A percentile compares a stretch with the other conserved stretches of the same genome.
These are phyloP conservation scores for Jamesozyma jinghongensis DNA, from an alignment of 805 yeast species.

Conservation along the genomic window DNA sequence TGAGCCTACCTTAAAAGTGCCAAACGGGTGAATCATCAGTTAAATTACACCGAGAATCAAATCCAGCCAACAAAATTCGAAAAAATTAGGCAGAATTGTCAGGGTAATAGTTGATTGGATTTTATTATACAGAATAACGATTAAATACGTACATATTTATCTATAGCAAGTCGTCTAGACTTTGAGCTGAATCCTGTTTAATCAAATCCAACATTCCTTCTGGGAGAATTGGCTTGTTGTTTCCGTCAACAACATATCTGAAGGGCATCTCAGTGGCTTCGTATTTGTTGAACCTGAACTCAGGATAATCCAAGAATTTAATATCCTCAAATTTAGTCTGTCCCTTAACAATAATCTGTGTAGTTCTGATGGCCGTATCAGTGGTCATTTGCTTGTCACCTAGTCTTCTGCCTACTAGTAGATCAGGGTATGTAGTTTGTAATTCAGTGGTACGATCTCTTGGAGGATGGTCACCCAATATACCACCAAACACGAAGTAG, in stretches of 20 bases:
- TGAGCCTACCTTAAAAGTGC: no score
- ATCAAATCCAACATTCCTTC: constrained; percentile 85
- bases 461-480: constrained; percentile 85
- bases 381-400: constrained; percentile 94
- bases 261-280: constrained; percentile 98
- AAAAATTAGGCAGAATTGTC: no score
- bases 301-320: constrained; percentile 86
- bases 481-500: constrained; percentile 93
- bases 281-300: constrained; percentile 73
- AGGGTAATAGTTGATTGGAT: no score
- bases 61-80: no score
- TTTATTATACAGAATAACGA: no score
- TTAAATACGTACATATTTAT: neutral
- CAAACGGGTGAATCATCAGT: no score
- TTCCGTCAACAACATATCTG: constrained; percentile 61
- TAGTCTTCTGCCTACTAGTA: constrained; percentile 72
- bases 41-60: no score
- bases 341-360: constrained; percentile 66
- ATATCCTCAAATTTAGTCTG: constrained; percentile 57
- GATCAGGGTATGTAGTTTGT: constrained; percentile 57
- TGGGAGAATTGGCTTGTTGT: constrained; percentile 72
- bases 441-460: constrained; percentile 90
- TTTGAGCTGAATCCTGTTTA: constrained; percentile 75
- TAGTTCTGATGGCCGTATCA: constrained; percentile 91
- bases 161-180: constrained; percentile 53